phyloP scores from a whole-genome alignment of 2,329 filamentous ascomycete species.

The Juglanconis sp. region DNA sequence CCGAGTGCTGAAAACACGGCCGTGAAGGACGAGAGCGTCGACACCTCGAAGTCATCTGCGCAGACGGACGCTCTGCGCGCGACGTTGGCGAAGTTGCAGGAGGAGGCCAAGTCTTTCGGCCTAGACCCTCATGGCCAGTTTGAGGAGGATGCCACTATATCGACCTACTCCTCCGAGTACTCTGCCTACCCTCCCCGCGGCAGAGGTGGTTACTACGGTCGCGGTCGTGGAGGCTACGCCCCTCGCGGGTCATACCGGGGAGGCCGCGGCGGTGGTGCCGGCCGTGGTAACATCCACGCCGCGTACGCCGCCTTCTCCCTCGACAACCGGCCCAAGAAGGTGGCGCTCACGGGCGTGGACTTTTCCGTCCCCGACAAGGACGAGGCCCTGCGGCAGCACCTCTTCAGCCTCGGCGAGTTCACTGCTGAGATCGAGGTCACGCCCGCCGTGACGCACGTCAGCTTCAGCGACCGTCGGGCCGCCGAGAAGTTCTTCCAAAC shows the following conservation, averaged over 20 bases:
- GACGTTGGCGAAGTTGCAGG: constrained; percentile 69
- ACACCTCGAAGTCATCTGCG: constrained; percentile 31
- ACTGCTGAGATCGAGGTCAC: constrained; percentile 50
- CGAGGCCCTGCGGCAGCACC: constrained; percentile 67
- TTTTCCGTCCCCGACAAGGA: constrained; percentile 60
- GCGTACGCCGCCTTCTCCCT: constrained; percentile 64
- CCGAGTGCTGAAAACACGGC: neutral
- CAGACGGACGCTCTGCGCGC: constrained; percentile 66
- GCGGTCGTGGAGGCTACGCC: constrained; percentile 18
- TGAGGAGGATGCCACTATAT: constrained; percentile 35
- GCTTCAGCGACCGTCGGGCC: constrained; percentile 65
- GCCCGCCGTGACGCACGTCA: constrained; percentile 48
- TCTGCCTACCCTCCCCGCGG: constrained; percentile 36
- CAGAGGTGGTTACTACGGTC: constrained; percentile 8
- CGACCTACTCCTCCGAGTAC: constrained; percentile 17
- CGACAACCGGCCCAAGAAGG: constrained; percentile 70
- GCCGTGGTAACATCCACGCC: constrained; percentile 47
- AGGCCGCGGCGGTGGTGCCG: constrained; percentile 36
- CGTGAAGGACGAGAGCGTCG: constrained; percentile 21
- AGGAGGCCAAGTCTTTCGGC: constrained; percentile 67
- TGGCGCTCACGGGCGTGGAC: constrained; percentile 62
- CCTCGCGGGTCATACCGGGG: constrained; percentile 36
- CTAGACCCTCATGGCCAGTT: constrained; percentile 56
- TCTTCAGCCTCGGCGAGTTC: constrained; percentile 64
- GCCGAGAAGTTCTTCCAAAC: constrained; percentile 68